Percentiles rank a stretch among this genome's conserved stretches.
Evolutionary conservation across 257 asterid genomes (phyloP).

Genomic region (Scutellaria galericulata): DNA sequence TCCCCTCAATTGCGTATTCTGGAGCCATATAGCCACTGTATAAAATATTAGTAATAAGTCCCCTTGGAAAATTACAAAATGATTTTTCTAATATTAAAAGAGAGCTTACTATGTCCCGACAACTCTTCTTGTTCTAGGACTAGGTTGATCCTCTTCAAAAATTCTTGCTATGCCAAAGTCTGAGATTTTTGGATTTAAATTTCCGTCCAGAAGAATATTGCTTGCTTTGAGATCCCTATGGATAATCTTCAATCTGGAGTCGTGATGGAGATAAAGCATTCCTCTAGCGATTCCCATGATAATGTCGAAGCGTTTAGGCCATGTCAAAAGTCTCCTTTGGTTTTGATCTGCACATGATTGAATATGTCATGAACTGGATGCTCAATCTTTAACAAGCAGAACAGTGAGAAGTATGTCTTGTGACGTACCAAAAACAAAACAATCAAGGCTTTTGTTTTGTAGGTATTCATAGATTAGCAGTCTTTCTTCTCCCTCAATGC

Average conservation of each 20-base stretch:
- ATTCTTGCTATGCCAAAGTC: slow-evolving; percentile 57
- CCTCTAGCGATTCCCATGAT: slow-evolving; percentile 50
- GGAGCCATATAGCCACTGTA: slow-evolving; percentile 60
- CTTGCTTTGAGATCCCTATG: slow-evolving; percentile 54
- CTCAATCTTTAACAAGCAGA: no score
- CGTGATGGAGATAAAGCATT: slow-evolving; percentile 49
- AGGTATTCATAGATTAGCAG: slow-evolving; percentile 46
- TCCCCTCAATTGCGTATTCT: slow-evolving; percentile 49
- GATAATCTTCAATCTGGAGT: slow-evolving; percentile 49
- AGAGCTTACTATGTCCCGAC: slow-evolving; percentile 51
- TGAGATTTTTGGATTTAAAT: slow-evolving; percentile 48
- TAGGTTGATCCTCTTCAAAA: slow-evolving; percentile 34
- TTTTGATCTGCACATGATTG: slow-evolving; percentile 35
- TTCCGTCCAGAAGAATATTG: slow-evolving; percentile 45
- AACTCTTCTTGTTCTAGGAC: slow-evolving; percentile 43
- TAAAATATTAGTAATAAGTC: background rate
- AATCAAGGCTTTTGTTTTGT: slow-evolving; percentile 23
- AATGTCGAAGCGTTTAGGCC: slow-evolving; percentile 46
- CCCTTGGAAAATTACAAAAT: background rate
- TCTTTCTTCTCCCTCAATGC: slow-evolving; percentile 43
- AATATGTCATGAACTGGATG: background rate
- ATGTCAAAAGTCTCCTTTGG: slow-evolving; percentile 30
- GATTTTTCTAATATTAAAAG: background rate
- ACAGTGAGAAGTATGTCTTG: background rate
- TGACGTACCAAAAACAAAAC: slow-evolving; percentile 13